phyloP scores from a whole-genome alignment of 1,284 basidiomycete species.

The Amylostereum areolatum region DNA sequence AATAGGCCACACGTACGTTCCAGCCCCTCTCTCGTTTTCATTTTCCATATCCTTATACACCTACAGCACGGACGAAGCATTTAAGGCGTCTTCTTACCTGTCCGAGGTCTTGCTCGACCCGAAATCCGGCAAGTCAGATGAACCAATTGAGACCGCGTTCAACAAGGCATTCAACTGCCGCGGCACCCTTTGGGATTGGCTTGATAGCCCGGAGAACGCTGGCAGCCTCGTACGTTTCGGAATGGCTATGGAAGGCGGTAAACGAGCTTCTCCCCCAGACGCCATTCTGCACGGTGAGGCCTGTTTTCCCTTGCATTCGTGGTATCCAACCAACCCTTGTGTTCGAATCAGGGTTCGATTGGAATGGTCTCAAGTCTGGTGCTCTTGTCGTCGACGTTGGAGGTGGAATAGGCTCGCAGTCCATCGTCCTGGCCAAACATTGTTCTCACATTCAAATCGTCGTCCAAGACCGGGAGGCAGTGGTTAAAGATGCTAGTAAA shows the following conservation, averaged over 20 bases:
- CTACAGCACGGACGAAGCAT: conserved; percentile 31
- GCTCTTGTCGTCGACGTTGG: conserved; percentile 15
- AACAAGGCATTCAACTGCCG: conserved; percentile 20
- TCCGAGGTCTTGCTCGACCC: conserved; percentile 29
- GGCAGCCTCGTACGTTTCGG: conserved; percentile 24
- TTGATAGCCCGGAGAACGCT: conserved; percentile 22
- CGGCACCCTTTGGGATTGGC: conserved; percentile 22
- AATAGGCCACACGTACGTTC: background rate
- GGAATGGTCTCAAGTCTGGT: conserved; percentile 9
- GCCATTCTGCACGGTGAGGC: too few species aligned
- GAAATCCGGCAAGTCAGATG: conserved; percentile 20
- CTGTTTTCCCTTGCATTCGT: too few species aligned
- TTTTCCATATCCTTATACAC: too few species aligned
- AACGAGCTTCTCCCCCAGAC: conserved; percentile 9
- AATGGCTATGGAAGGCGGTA: conserved; percentile 25
- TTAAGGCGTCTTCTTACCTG: conserved; percentile 27
- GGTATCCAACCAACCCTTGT: too few species aligned
- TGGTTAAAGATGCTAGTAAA: conserved; percentile 1
- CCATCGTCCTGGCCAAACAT: conserved; percentile 2
- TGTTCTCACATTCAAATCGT: conserved; percentile 15
- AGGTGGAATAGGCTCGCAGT: conserved; percentile 12
- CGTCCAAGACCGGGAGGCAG: conserved; percentile 14
- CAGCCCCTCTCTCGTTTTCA: background rate
- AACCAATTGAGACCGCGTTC: conserved; percentile 24
- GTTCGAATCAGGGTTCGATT: conserved; percentile 16